A percentile compares a stretch with the other conserved stretches of the same genome.
These are phyloP conservation scores for Termitomyces eurrhizus DNA, from an alignment of 768 basidiomycete species.

Conservation along the genomic window DNA sequence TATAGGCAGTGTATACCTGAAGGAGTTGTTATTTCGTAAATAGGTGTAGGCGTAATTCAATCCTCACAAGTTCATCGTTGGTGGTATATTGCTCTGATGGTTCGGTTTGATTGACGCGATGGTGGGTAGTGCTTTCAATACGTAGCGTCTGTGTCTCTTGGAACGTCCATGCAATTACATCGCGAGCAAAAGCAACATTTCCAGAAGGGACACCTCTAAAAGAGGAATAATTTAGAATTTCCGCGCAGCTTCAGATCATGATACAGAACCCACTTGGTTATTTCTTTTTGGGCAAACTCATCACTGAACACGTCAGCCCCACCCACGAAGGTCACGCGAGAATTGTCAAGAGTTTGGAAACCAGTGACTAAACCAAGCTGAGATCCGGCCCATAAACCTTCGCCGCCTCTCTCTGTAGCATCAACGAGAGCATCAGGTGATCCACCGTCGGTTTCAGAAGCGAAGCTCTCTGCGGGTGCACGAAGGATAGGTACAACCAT, in stretches of 20 bases:
- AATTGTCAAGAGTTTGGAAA: conserved; percentile 80
- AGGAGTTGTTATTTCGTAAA: conserved; percentile 2
- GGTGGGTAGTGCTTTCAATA: conserved; percentile 72
- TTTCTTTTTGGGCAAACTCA: conserved; percentile 59
- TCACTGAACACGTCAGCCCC: conserved; percentile 80
- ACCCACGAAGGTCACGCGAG: conserved; percentile 78
- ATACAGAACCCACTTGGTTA: conserved; percentile 46
- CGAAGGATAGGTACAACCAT: conserved; percentile 78
- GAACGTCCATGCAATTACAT: conserved; percentile 88
- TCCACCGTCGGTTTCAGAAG: conserved; percentile 63
- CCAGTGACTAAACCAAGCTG: conserved; percentile 77
- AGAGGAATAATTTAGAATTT: background rate
- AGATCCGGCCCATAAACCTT: conserved; percentile 81
- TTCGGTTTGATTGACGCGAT: conserved; percentile 57
- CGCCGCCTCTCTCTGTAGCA: conserved; percentile 69
- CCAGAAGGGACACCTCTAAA: conserved; percentile 59
- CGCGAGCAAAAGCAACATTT: conserved; percentile 70
- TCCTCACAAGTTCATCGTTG: conserved; percentile 76
- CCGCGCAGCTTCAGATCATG: background rate
- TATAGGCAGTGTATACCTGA: conserved; percentile 69
- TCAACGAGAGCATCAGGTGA: conserved; percentile 64
- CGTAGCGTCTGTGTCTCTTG: conserved; percentile 80
- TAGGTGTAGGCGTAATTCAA: background rate
- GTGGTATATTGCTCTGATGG: conserved; percentile 77
- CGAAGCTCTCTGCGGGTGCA: conserved; percentile 74